Evolutionary conservation across 2,329 filamentous ascomycete genomes (phyloP).

Genomic region (Orbilia javanica): DNA sequence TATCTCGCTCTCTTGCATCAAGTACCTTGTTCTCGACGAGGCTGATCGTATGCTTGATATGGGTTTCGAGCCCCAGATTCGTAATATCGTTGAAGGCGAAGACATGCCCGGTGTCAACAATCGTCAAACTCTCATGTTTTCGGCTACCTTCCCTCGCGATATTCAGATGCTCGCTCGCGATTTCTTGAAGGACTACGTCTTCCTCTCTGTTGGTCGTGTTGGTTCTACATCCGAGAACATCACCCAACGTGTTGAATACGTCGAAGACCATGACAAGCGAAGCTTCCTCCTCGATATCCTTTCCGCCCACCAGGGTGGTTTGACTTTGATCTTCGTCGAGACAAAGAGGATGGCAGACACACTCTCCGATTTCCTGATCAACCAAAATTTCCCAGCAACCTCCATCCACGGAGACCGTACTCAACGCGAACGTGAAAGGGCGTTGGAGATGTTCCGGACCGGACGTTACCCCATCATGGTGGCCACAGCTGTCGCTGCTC

Average conservation of each 20-base stretch:
- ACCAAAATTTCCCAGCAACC: conserved; percentile 97
- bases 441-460: conserved; percentile 96
- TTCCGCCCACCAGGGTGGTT: conserved; percentile 87
- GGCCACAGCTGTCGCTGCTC: conserved; percentile 93
- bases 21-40: conserved; percentile 98
- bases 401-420: conserved; percentile 99
- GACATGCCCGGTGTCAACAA: conserved; percentile 88
- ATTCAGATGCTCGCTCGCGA: conserved; percentile 99
- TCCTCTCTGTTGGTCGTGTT: conserved; percentile 97
- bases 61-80: conserved; percentile 99
- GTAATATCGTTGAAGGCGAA: conserved; percentile 96
- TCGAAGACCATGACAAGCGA: conserved; percentile 96
- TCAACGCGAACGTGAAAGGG: conserved; percentile 98
- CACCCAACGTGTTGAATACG: conserved; percentile 97
- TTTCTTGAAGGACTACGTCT: conserved; percentile 99
- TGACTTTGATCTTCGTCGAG: conserved; percentile 98
- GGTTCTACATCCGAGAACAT: conserved; percentile 99
- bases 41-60: conserved; percentile 99
- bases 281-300: conserved; percentile 97
- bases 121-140: conserved; percentile 99
- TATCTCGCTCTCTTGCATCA: conserved; percentile 98
- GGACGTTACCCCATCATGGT: conserved; percentile 96
- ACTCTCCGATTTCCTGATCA: conserved; percentile 96
- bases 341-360: conserved; percentile 99
- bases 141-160: conserved; percentile 97